Percentiles rank a stretch among this genome's conserved stretches.
Evolutionary conservation across 768 basidiomycete species (phyloP).

Genomic region (Melanogaster broomeanus): DNA sequence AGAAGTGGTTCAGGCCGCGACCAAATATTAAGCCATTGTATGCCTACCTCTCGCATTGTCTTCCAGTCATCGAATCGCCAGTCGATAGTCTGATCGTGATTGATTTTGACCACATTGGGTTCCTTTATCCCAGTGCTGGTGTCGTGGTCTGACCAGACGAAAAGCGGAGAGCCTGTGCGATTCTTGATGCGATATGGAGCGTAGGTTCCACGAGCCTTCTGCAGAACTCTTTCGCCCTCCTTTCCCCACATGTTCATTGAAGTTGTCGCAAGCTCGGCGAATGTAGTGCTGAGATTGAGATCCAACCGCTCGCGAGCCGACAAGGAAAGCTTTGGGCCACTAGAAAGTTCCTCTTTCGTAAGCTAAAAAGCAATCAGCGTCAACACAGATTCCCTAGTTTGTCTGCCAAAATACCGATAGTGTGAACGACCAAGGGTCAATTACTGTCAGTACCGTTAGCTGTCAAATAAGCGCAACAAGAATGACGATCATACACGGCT

Average conservation of each 20-base stretch:
- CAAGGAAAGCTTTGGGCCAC: slow-evolving; percentile 59
- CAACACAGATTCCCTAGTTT: not conserved
- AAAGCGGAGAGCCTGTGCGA: slow-evolving; percentile 82
- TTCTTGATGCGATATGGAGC: slow-evolving; percentile 94
- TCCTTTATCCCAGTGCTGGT: slow-evolving; percentile 49
- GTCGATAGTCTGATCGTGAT: slow-evolving; percentile 76
- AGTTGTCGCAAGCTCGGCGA: slow-evolving; percentile 81
- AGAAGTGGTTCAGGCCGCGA: slow-evolving; percentile 1
- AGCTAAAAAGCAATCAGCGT: slow-evolving; percentile 42
- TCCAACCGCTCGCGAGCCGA: slow-evolving; percentile 84
- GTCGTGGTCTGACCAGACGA: slow-evolving; percentile 84
- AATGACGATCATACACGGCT: slow-evolving; percentile 63
- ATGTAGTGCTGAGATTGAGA: slow-evolving; percentile 87
- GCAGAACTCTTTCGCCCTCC: slow-evolving; percentile 69
- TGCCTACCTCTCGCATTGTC: slow-evolving; percentile 82
- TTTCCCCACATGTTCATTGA: slow-evolving; percentile 72
- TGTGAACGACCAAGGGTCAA: slow-evolving; percentile 94
- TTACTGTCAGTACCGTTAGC: slow-evolving; percentile 52
- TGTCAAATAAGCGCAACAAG: not conserved
- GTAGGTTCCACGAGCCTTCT: slow-evolving; percentile 82
- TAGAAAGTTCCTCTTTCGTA: slow-evolving; percentile 48
- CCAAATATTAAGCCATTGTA: not conserved
- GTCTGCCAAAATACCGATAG: slow-evolving; percentile 49
- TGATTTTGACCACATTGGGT: slow-evolving; percentile 56
- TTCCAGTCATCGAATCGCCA: slow-evolving; percentile 99